Percentiles rank a stretch among this genome's conserved stretches.
phyloP scores from a whole-genome alignment of 2,329 filamentous ascomycete species.

The Colletotrichum scovillei region DNA sequence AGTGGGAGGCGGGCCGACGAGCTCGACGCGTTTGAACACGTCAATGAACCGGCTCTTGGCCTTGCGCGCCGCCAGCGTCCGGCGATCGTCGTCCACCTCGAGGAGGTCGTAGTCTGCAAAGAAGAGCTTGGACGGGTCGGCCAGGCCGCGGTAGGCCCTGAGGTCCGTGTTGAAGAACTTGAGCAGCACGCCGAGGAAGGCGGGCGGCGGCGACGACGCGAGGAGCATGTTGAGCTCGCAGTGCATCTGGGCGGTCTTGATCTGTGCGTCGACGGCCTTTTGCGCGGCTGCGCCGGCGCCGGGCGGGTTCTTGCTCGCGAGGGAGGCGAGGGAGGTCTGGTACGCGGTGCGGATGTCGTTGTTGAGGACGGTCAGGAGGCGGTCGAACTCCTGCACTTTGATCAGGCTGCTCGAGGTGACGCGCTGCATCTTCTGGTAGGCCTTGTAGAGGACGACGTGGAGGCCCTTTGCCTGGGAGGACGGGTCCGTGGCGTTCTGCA shows the following conservation, averaged over 20 bases:
- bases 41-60: constrained; percentile 58
- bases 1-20: constrained; percentile 42
- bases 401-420: constrained; percentile 63
- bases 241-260: constrained; percentile 60
- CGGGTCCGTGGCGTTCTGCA: constrained; percentile 55
- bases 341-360: constrained; percentile 64
- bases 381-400: constrained; percentile 71
- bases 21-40: constrained; percentile 69
- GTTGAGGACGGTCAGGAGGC: constrained; percentile 63
- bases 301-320: constrained; percentile 56
- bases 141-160: constrained; percentile 65
- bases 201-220: constrained; percentile 55
- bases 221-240: constrained; percentile 65
- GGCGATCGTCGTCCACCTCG: constrained; percentile 70
- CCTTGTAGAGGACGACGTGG: constrained; percentile 65
- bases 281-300: constrained; percentile 45
- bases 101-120: constrained; percentile 79
- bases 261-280: constrained; percentile 55
- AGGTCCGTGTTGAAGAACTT: constrained; percentile 72
- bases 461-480: constrained; percentile 51
- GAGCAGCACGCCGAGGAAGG: constrained; percentile 69
- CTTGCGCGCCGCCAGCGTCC: constrained; percentile 55
- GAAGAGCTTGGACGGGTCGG: constrained; percentile 76
- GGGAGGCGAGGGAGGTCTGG: constrained; percentile 55
- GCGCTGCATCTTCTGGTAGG: constrained; percentile 65